Evolutionary conservation across 2,329 filamentous ascomycete species (phyloP).

Genomic region (Acarospora socialis): DNA sequence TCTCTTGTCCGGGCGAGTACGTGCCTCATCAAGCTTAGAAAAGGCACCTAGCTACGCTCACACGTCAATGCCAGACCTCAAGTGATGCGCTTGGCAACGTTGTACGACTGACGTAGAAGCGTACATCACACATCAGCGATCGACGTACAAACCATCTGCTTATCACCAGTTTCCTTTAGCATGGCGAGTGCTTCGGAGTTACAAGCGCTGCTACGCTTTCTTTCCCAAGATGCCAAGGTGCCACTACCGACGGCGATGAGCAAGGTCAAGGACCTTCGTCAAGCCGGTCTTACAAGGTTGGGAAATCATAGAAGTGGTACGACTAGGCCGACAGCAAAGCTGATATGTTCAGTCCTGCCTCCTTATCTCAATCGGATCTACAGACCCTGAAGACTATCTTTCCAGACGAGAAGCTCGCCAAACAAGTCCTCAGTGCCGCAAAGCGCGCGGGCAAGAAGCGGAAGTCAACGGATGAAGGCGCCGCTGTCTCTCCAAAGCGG

Average conservation of each 20-base stretch:
- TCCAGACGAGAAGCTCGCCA: slow-evolving; percentile 39
- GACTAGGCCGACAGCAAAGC: slow-evolving; percentile 6
- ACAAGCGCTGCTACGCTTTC: slow-evolving; percentile 39
- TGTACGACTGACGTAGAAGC: too few species aligned
- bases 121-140: too few species aligned
- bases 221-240: slow-evolving; percentile 43
- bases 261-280: slow-evolving; percentile 41
- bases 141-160: too few species aligned
- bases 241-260: slow-evolving; percentile 40
- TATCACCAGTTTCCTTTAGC: too few species aligned
- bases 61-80: too few species aligned
- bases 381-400: slow-evolving; percentile 29
- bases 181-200: slow-evolving; percentile 20
- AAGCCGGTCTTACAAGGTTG: slow-evolving; percentile 31
- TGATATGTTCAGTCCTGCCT: slow-evolving; percentile 24
- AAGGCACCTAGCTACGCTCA: too few species aligned
- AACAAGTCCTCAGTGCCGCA: slow-evolving; percentile 42
- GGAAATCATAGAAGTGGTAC: too few species aligned
- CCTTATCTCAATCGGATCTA: slow-evolving; percentile 35
- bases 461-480: slow-evolving; percentile 22
- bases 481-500: slow-evolving; percentile 24
- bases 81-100: too few species aligned
- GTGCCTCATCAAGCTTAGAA: too few species aligned
- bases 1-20: too few species aligned
- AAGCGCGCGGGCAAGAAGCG: slow-evolving; percentile 44